Evolutionary conservation across 106 monocot species (phyloP), one percentile per base, ranked within the genome.

Genomic region (Phalaenopsis equestris): DNA sequence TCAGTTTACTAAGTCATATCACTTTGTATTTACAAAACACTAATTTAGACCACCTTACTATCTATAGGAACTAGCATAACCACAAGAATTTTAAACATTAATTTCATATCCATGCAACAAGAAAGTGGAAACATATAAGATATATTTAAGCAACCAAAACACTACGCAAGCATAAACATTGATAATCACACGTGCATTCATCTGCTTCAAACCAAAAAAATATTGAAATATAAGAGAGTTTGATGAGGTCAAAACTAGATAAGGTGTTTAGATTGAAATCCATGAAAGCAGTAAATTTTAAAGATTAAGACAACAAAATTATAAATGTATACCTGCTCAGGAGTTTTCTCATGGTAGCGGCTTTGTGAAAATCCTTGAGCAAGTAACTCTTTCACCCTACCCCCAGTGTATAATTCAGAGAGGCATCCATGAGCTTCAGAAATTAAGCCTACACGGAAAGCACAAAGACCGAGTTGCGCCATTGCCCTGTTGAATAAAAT

Each of bases 381-480:
- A 80, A 97, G 90, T 72, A 97, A 88, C 75, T 97, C 97, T 75
- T 89, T 97, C 77, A 97, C 97, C 73, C 89, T 89, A 24, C 97
- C 97, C 41, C 87, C 90, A 41, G 85, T 81, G 84, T 97, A 97
- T 1, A 97, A 84, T 58, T 97, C 97, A 77, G 94, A 92, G 8
- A 97, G 83, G 73, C 97, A 97, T 3, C 97, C 97, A 80, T 90
- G 94, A 45, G 97, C 92, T 81, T 97, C 97, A 4, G 74, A 65
- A 37, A 97, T 88, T 73, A 97, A 86, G 42, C 97, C 94, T 23
- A 81, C 84, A 82, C 94, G 89, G 73, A 97, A 97, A n/a, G 94
- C 97, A 80, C 94, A 97, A n/a, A 94, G 83, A 8, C 97, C 97
- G 76, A 97, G 89, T 77, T 97, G 97, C 21, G 97, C 94, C 97